Evolutionary conservation across 164 flowering plant species (phyloP).

Genomic region (Macadamia tetraphylla): DNA sequence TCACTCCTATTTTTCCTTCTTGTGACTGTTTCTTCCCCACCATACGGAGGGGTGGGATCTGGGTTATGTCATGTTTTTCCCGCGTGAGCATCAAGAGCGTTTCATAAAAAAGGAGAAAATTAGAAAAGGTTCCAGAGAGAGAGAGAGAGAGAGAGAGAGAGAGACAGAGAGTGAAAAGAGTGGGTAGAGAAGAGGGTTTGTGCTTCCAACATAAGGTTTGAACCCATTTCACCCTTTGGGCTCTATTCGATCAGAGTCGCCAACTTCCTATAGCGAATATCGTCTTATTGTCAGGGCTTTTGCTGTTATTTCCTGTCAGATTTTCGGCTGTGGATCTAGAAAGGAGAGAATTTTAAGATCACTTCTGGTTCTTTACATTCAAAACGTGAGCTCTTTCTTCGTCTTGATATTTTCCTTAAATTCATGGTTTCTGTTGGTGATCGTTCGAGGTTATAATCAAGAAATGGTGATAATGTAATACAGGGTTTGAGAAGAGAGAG

Average conservation of each 20-base stretch:
- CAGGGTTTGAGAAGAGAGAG: no score
- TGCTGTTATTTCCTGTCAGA: no score
- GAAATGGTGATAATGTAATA: no score
- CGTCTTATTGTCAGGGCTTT: no score
- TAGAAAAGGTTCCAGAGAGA: background rate
- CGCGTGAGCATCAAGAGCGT: constrained; percentile 19
- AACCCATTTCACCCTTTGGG: constrained; percentile 13
- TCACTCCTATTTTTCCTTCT: no score
- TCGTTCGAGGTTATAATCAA: no score
- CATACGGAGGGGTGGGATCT: no score
- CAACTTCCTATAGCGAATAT: background rate
- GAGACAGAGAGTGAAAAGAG: background rate
- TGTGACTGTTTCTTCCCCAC: no score
- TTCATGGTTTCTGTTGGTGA: background rate
- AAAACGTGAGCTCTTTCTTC: background rate
- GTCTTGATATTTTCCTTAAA: background rate
- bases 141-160: background rate
- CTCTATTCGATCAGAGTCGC: constrained; percentile 6
- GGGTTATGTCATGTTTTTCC: constrained; percentile 19
- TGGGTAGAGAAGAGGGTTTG: constrained; percentile 4
- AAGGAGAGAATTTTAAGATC: no score
- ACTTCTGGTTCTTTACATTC: background rate
- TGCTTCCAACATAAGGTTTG: background rate
- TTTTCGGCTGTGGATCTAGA: no score
- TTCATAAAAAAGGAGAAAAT: constrained; percentile 8